phyloP scores from a whole-genome alignment of 179 eudicot genomes.

The Beta macrorhiza region DNA sequence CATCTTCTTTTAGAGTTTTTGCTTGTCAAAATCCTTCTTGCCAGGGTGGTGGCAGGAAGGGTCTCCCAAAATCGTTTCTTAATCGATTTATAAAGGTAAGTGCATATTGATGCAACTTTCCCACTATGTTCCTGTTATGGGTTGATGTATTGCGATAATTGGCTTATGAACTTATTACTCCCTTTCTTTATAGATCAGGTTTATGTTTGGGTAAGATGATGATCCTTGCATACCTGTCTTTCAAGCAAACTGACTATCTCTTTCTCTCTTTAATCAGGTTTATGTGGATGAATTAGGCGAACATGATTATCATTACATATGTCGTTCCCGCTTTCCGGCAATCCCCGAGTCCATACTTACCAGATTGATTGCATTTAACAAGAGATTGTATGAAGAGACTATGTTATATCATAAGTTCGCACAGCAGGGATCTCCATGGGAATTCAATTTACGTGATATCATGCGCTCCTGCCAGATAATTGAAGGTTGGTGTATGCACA shows the following conservation, averaged over 20 bases:
- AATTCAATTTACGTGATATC: slow-evolving; percentile 92
- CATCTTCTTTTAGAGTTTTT: slow-evolving; percentile 84
- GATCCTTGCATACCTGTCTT: not conserved
- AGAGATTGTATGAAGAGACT: slow-evolving; percentile 68
- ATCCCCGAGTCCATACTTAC: slow-evolving; percentile 48
- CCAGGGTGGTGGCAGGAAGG: slow-evolving; percentile 99
- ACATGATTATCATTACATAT: slow-evolving; percentile 73
- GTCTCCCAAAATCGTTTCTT: slow-evolving; percentile 95
- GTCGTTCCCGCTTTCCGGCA: slow-evolving; percentile 65
- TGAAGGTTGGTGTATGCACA: slow-evolving; percentile 43
- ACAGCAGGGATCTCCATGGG: slow-evolving; percentile 96
- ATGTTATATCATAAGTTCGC: slow-evolving; percentile 75
- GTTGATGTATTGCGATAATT: not conserved
- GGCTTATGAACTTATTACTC: not conserved
- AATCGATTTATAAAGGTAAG: slow-evolving; percentile 88
- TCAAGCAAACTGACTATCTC: not conserved
- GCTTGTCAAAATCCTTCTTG: slow-evolving; percentile 93
- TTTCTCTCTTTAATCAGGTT: slow-evolving; percentile 50
- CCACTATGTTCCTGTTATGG: not conserved
- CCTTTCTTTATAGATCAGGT: not conserved
- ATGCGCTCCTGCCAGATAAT: slow-evolving; percentile 87
- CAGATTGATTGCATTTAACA: slow-evolving; percentile 69
- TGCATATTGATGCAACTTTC: not conserved
- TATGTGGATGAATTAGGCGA: slow-evolving; percentile 87
- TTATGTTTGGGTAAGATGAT: not conserved